Evolutionary conservation across 2,329 filamentous ascomycete genomes (phyloP), one percentile per base, ranked within the genome.

Genomic region (Phyllosticta paracitricarpa): DNA sequence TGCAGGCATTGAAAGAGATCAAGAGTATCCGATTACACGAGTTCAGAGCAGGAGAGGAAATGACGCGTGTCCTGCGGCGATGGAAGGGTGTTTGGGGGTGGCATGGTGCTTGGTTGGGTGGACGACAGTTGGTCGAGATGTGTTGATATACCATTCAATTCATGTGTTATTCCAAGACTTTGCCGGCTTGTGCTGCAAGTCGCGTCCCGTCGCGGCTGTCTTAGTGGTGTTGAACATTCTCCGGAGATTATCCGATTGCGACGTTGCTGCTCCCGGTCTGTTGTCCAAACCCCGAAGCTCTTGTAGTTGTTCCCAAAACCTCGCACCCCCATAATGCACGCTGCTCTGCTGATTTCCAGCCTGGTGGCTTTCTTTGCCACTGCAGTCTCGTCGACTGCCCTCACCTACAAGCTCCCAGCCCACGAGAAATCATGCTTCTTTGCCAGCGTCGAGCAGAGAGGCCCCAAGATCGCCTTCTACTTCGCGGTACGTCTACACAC

Each of bases 361-460:
- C 82, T 94, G 59, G 72, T 95, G 74, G 88, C 88, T 78, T 85
- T 82, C 70, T 76, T 89, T 65, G 78, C 85, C 62, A 86, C 88
- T 63, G 79, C 88, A 63, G 88, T 87, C 59, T 86, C 89, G 59
- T 91, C 91, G 48, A 99, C 94, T 4, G 92, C 94, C 51, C 82
- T 99, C 72, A 99, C 94, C 56, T 99, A 97, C 81, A 90, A 92
- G 77, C 82, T 99, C 55, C 78, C 82, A 58, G 89, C 94, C 57
- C 89, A 95, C 79, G 94, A 97, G 81, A 91, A 89, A 77, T 91
- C 94, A 63, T 99, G 94, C 81, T 99, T 99, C 84, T 97, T 89
- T 75, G 84, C 89, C 62, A 80, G 85, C 67, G 87, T 93, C 61
- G 85, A 91, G 66, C 84, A 89, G 73, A 82, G 84, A 73, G 87